Evolutionary conservation across 306 rosid species (phyloP), one percentile per base, ranked within the genome.

Genomic region (Oxytropis ochrocephala): DNA sequence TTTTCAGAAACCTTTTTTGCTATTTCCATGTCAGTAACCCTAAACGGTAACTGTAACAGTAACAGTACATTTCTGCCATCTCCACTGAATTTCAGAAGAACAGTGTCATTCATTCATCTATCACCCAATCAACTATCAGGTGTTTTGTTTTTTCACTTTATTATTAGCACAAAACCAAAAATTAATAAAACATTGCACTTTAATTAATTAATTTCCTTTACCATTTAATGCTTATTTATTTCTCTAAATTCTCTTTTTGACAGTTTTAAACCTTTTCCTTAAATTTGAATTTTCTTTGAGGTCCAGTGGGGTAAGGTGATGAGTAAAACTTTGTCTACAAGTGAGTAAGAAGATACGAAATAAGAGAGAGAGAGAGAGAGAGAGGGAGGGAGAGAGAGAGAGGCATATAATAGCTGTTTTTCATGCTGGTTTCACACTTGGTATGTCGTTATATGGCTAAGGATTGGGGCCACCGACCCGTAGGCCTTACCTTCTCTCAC

Each of bases 391-490:
- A n/a, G n/a, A n/a, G n/a, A n/a, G 78, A 67, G 78, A 60, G 73
- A 46, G 81, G 14, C n/a, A 58, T 50, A 79, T 75, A 60, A 75
- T 47, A 83, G 88, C 77, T 81, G 83, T 81, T 89, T 86, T 58
- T 60, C 90, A 86, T 85, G 87, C 91, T 88, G 84, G 83, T 78
- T 83, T 88, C 96, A 85, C 93, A 78, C 86, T 82, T 78, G 55
- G 73, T 55, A 57, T 88, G 97, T 93, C 97, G 95, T 90, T 78
- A 75, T 88, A 71, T 67, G 89, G 70, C 86, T 33, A 64, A 78
- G 89, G 85, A 82, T 88, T 82, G 96, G 98, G 98, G 88, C 98
- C 96, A 93, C 98, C 92, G 96, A 90, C 91, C 87, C 79, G 77
- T 64, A 69, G 83, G 88, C 80, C 80, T 87, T 78, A 70, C 81